Conservation (phyloP, 73 alveolate species). For the Paramecium octaurelia region DNA sequence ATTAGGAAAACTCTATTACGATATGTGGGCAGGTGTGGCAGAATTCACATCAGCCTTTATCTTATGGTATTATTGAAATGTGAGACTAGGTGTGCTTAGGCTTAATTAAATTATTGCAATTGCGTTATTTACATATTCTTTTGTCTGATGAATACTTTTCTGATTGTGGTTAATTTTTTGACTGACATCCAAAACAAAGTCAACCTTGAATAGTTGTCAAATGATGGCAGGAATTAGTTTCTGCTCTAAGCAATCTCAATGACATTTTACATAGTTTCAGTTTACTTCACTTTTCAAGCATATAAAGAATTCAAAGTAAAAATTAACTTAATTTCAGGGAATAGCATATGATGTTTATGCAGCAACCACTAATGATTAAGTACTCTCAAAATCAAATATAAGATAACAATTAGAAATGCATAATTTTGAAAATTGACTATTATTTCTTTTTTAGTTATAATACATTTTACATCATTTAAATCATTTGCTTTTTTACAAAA, state of each 20-base stretch:
- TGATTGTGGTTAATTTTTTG: background rate
- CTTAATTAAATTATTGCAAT: slow-evolving; percentile 31
- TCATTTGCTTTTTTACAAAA: background rate
- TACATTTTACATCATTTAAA: background rate
- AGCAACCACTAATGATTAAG: slow-evolving; percentile 20
- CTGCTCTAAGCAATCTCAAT: background rate
- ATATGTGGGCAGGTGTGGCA: slow-evolving; percentile 46
- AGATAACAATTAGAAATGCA: background rate
- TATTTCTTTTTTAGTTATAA: background rate
- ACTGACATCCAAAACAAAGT: slow-evolving; percentile 30
- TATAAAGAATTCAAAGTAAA: slow-evolving; percentile 39
- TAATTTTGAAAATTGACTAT: background rate
- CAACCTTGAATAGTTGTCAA: background rate
- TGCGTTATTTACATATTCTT: slow-evolving; percentile 39
- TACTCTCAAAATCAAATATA: slow-evolving; percentile 9
- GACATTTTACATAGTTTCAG: slow-evolving; percentile 26
- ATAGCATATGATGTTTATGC: slow-evolving; percentile 48
- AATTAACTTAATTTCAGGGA: background rate
- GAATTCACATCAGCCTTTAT: slow-evolving; percentile 20
- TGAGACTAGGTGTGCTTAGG: background rate
- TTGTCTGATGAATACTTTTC: slow-evolving; percentile 25
- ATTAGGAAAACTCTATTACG: background rate
- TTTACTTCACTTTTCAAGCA: slow-evolving; percentile 34
- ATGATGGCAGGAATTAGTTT: background rate
- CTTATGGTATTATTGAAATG: background rate